These are phyloP conservation scores for Davidsoniella virescens DNA, from an alignment of 2,329 filamentous ascomycete species.

Conservation along the genomic window DNA sequence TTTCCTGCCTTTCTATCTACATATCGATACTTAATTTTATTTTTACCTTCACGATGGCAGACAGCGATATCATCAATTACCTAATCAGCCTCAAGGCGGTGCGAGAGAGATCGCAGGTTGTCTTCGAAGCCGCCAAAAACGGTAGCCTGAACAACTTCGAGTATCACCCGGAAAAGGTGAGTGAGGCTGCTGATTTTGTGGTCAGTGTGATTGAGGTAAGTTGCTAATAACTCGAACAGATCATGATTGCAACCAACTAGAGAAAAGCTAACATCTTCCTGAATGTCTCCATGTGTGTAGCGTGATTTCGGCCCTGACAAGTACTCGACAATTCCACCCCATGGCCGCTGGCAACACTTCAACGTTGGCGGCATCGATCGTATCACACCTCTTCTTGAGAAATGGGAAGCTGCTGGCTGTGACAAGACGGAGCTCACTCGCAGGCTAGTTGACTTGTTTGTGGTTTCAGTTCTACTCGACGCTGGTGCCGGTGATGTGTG, in stretches of 20 bases:
- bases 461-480: conserved; percentile 42
- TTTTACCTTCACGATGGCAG: conserved; percentile 3
- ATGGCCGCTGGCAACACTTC: conserved; percentile 48
- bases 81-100: conserved; percentile 23
- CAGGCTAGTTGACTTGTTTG: conserved; percentile 43
- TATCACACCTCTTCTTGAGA: conserved; percentile 26
- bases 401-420: conserved; percentile 26
- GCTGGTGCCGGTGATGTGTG: conserved; percentile 36
- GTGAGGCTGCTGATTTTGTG: conserved; percentile 27
- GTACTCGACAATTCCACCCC: conserved; percentile 31
- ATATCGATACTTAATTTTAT: background rate
- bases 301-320: conserved; percentile 34
- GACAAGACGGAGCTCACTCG: conserved; percentile 33
- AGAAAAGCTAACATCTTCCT: background rate
- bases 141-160: conserved; percentile 27
- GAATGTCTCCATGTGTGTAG: conserved; percentile 17
- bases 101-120: conserved; percentile 21
- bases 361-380: conserved; percentile 37
- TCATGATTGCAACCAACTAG: background rate
- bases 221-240: background rate
- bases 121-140: conserved; percentile 22
- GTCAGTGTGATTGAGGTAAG: conserved; percentile 26
- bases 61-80: conserved; percentile 17
- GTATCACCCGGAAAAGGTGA: conserved; percentile 23
- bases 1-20: background rate